These are phyloP conservation scores for Arthrobotrys sphaeroides DNA, from an alignment of 2,329 filamentous ascomycete genomes.

Conservation along the genomic window DNA sequence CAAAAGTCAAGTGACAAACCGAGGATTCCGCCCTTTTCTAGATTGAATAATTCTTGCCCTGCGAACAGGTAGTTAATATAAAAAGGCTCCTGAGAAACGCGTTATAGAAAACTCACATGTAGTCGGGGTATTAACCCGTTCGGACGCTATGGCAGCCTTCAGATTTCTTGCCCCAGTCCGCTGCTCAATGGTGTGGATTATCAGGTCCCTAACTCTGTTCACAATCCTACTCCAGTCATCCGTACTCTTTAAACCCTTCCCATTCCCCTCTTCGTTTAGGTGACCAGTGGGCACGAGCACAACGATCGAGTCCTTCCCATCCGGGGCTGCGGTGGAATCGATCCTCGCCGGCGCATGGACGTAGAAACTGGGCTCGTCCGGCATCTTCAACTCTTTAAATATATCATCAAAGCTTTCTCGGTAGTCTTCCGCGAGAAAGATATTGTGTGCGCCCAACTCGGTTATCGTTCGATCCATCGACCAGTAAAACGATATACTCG, in stretches of 20 bases:
- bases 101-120: conserved; percentile 51
- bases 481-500: conserved; percentile 72
- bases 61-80: neutral
- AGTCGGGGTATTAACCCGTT: conserved; percentile 62
- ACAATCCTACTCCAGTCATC: conserved; percentile 61
- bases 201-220: conserved; percentile 63
- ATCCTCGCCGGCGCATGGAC: conserved; percentile 78
- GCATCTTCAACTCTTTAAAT: conserved; percentile 75
- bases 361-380: conserved; percentile 76
- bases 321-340: conserved; percentile 73
- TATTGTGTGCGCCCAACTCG: conserved; percentile 76
- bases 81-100: conserved; percentile 61
- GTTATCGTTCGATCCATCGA: conserved; percentile 70
- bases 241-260: conserved; percentile 62
- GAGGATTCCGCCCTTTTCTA: conserved; percentile 78
- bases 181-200: conserved; percentile 64
- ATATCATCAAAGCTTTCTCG: conserved; percentile 78
- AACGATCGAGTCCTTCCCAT: conserved; percentile 72
- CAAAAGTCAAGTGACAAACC: conserved; percentile 78
- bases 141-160: conserved; percentile 61
- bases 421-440: conserved; percentile 79
- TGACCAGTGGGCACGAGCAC: conserved; percentile 78
- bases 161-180: conserved; percentile 62
- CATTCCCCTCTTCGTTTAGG: conserved; percentile 61
- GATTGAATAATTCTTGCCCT: conserved; percentile 73